phyloP scores from a whole-genome alignment of 495 filamentous ascomycete genomes.

The Bryoglossum gracile region DNA sequence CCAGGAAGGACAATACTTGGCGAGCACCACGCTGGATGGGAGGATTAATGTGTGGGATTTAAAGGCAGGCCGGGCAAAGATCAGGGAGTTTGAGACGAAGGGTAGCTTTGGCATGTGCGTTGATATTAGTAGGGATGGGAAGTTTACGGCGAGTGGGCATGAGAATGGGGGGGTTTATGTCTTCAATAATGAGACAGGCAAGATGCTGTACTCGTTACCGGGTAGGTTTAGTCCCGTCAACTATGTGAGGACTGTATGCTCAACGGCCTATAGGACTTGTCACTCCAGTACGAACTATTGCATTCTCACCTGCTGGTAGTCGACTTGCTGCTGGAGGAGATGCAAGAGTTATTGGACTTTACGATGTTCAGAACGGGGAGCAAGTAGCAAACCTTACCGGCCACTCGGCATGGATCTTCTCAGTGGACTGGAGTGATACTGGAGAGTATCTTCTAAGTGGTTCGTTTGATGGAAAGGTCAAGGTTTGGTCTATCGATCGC shows the following conservation, averaged over 20 bases:
- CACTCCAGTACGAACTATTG: conserved; percentile 73
- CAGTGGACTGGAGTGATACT: conserved; percentile 86
- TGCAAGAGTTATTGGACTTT: conserved; percentile 78
- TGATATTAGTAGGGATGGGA: conserved; percentile 70
- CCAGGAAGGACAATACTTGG: conserved; percentile 72
- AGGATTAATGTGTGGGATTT: conserved; percentile 85
- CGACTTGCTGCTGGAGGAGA: conserved; percentile 91
- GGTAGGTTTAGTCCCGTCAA: conserved; percentile 47
- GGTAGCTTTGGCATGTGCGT: conserved; percentile 83
- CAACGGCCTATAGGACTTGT: conserved; percentile 55
- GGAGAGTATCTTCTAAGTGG: conserved; percentile 89
- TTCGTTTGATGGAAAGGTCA: conserved; percentile 84
- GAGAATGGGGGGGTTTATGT: conserved; percentile 91
- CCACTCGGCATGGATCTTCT: conserved; percentile 78
- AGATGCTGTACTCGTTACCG: conserved; percentile 77
- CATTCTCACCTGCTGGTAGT: conserved; percentile 79
- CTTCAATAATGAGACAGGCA: conserved; percentile 83
- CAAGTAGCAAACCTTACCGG: conserved; percentile 80
- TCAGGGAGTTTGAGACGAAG: conserved; percentile 84
- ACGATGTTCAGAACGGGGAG: conserved; percentile 85
- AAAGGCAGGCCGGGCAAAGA: conserved; percentile 41
- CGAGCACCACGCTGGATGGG: conserved; percentile 74
- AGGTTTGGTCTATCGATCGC: conserved; percentile 86
- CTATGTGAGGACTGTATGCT: no score
- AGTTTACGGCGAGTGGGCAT: conserved; percentile 84